Evolutionary conservation across 1,284 basidiomycete species (phyloP), one percentile per base, ranked within the genome.

Genomic region (Prillingera fragicola): DNA sequence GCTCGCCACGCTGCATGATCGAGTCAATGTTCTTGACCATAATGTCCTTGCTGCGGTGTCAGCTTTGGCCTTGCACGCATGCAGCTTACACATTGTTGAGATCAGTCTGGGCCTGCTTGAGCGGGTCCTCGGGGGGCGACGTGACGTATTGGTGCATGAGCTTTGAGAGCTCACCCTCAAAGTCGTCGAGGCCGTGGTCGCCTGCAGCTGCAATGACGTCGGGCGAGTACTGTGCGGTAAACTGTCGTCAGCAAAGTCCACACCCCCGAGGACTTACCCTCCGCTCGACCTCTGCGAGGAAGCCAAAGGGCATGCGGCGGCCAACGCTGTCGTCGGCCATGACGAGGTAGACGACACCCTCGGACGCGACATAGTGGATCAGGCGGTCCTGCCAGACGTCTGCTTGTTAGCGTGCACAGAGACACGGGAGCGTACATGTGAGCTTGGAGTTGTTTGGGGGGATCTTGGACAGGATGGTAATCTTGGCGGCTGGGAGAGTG

Each of bases 1-100:
- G 78, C 69, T 99, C 95, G 8, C 94, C 95, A 31, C 95, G 78
- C 45, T 80, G 85, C 29, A 99, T 78, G 57, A 98, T 95, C 70
- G 69, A 67, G 70, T 92, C 88, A 48, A 94, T 89, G 66, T 92
- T 92, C 70, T 91, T 86, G 29, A 95, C 91, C 90, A 96, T 95
- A 71, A 96, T 90, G 59, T 94, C 86, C 71, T 96, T 96, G 37
- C 69, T 71, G 54, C 5, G 13, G 17, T 1, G 35, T 46, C 28
- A 45, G 39, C 25, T 35, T 12, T 12, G 14, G 2, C 33, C 14
- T 7, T 3, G 19, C 10, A 34, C 14, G 23, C 12, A 14, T 18
- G 10, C 2, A 8, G 63, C 69, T 36, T 41, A 71, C 67, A 94
- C 90, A 60, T 91, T 85, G 51, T 85, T 84, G 24, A 98, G 78